A percentile compares a stretch with the other conserved stretches of the same genome.
Conservation (phyloP, 2,329 filamentous ascomycete genomes). For the Alternaria brassicae region DNA sequence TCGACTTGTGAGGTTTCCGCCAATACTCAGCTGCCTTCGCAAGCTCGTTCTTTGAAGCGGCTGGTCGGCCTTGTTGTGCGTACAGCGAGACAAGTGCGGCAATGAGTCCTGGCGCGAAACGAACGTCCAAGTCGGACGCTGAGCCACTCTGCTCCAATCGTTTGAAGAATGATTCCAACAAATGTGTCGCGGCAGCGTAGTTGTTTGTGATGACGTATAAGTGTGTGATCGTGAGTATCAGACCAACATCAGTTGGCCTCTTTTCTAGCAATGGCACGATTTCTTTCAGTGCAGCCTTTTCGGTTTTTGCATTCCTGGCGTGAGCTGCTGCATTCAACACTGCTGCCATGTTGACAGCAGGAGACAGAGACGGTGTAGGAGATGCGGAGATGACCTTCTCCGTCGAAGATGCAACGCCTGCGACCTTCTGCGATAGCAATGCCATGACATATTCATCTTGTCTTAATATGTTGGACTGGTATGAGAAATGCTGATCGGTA, state of each 20-base stretch:
- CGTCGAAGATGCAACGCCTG: conserved; percentile 67
- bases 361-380: conserved; percentile 55
- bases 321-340: conserved; percentile 78
- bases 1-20: conserved; percentile 65
- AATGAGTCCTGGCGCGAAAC: conserved; percentile 84
- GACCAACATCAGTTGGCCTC: conserved; percentile 79
- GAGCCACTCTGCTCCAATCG: conserved; percentile 69
- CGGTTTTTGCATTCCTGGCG: conserved; percentile 64
- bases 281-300: conserved; percentile 72
- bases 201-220: conserved; percentile 78
- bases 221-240: conserved; percentile 81
- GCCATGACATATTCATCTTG: conserved; percentile 71
- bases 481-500: conserved; percentile 73
- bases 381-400: conserved; percentile 58
- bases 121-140: conserved; percentile 68
- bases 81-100: conserved; percentile 82
- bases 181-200: conserved; percentile 73
- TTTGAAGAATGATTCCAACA: conserved; percentile 77
- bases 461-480: conserved; percentile 68
- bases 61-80: conserved; percentile 74
- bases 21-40: conserved; percentile 83
- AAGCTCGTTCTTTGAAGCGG: conserved; percentile 74
- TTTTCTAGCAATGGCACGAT: conserved; percentile 74
- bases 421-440: conserved; percentile 71
- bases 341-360: conserved; percentile 63